phyloP scores from a whole-genome alignment of 1,284 basidiomycete species.

The Trametes pubescens region DNA sequence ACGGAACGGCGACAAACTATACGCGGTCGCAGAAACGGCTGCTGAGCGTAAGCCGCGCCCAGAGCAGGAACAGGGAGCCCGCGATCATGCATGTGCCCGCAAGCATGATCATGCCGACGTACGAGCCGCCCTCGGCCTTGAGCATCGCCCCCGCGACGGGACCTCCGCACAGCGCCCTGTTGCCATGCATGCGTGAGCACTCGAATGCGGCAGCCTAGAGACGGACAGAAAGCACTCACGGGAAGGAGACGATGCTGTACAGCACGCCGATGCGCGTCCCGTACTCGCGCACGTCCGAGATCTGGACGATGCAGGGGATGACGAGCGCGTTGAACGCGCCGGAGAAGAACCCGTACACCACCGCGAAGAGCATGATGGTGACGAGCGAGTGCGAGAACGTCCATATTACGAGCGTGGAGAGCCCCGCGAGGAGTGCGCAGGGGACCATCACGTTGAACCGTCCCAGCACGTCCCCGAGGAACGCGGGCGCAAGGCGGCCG shows the following conservation, averaged over 20 bases:
- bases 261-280: slow-evolving; percentile 67
- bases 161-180: slow-evolving; percentile 66
- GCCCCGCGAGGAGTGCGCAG: slow-evolving; percentile 63
- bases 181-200: not conserved
- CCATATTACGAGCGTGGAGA: slow-evolving; percentile 68
- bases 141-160: slow-evolving; percentile 67
- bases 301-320: slow-evolving; percentile 46
- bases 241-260: slow-evolving; percentile 68
- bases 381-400: slow-evolving; percentile 45
- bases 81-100: slow-evolving; percentile 62
- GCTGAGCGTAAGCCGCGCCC: slow-evolving; percentile 56
- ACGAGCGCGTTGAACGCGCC: slow-evolving; percentile 46
- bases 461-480: slow-evolving; percentile 68
- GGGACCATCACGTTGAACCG: slow-evolving; percentile 64
- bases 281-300: slow-evolving; percentile 58
- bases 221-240: slow-evolving; percentile 54
- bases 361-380: slow-evolving; percentile 61
- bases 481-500: slow-evolving; percentile 68
- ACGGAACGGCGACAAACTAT: slow-evolving; percentile 13
- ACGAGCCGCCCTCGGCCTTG: slow-evolving; percentile 52
- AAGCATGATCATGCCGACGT: slow-evolving; percentile 61
- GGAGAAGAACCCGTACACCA: slow-evolving; percentile 57
- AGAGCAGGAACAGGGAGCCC: slow-evolving; percentile 62
- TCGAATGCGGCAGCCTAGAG: not conserved
- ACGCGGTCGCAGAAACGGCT: slow-evolving; percentile 51